These are phyloP conservation scores for Volvariella surrecta DNA, from an alignment of 1,284 basidiomycete genomes.

Conservation along the genomic window DNA sequence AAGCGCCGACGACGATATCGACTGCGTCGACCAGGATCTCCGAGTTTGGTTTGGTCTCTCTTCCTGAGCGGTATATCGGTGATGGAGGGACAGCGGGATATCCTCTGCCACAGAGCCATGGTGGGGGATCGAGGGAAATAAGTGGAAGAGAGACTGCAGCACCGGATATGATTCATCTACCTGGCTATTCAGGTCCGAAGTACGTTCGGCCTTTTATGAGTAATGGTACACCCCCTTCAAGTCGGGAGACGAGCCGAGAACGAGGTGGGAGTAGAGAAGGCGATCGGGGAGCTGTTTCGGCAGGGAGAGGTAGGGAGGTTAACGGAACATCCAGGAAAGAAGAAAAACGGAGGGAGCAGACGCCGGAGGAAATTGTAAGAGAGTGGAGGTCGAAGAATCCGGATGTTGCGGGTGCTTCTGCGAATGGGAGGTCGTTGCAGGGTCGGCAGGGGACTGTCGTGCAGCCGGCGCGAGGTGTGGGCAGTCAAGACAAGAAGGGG, in stretches of 20 bases:
- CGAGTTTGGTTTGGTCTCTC: constrained; percentile 12
- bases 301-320: background rate
- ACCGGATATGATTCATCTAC: too few relatives aligned
- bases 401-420: constrained; percentile 2
- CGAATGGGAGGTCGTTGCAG: too few relatives aligned
- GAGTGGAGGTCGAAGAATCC: constrained; percentile 11
- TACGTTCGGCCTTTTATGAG: background rate
- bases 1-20: constrained; percentile 10
- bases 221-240: background rate
- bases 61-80: constrained; percentile 7
- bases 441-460: too few relatives aligned
- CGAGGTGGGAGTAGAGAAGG: background rate
- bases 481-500: too few relatives aligned
- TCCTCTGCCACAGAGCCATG: too few relatives aligned
- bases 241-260: background rate
- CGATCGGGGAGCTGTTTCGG: too few relatives aligned
- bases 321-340: background rate
- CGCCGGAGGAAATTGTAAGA: constrained; percentile 7
- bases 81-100: too few relatives aligned
- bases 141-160: too few relatives aligned
- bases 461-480: too few relatives aligned
- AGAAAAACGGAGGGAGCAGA: background rate
- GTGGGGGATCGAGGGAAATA: too few relatives aligned
- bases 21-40: constrained; percentile 13
- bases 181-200: background rate